These are phyloP conservation scores for Hygrophorus pudorinus DNA, from an alignment of 768 basidiomycete genomes.

Conservation along the genomic window DNA sequence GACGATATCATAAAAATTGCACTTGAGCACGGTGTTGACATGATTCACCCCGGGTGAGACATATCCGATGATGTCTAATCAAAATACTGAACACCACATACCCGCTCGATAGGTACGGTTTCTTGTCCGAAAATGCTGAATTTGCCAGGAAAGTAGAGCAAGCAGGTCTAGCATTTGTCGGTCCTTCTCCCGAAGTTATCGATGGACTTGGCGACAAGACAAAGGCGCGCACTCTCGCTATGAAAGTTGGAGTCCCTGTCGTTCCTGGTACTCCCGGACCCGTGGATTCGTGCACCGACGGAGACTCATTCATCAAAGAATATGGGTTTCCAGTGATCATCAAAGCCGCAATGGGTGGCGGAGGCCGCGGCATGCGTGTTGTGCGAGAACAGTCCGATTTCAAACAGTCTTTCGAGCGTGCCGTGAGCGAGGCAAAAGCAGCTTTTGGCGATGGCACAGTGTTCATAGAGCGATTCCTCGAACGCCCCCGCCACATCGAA, in stretches of 20 bases:
- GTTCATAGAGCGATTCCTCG: slow-evolving; percentile 96
- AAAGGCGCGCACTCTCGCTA: slow-evolving; percentile 86
- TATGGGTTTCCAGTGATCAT: slow-evolving; percentile 99
- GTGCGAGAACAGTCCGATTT: slow-evolving; percentile 92
- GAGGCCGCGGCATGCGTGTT: slow-evolving; percentile 98
- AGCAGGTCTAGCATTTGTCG: slow-evolving; percentile 95
- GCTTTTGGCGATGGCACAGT: slow-evolving; percentile 99
- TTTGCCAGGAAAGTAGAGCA: slow-evolving; percentile 98
- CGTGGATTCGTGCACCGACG: slow-evolving; percentile 70
- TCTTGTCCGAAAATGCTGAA: slow-evolving; percentile 92
- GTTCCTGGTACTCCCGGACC: slow-evolving; percentile 98
- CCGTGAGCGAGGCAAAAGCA: slow-evolving; percentile 89
- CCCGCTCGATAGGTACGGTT: slow-evolving; percentile 74
- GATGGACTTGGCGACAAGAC: slow-evolving; percentile 99
- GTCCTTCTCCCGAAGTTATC: slow-evolving; percentile 92
- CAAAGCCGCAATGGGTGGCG: slow-evolving; percentile 99
- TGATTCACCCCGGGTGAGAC: slow-evolving; percentile 95
- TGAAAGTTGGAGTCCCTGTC: slow-evolving; percentile 86
- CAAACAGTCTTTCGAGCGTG: slow-evolving; percentile 80
- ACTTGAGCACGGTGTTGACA: slow-evolving; percentile 97
- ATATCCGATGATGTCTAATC: background rate
- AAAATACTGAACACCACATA: background rate
- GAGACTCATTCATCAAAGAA: slow-evolving; percentile 85
- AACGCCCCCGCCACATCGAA: slow-evolving; percentile 95
- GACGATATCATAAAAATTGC: slow-evolving; percentile 95